Percentiles rank a stretch among this genome's conserved stretches.
These are phyloP conservation scores for Capronia coronata DNA, from an alignment of 2,329 filamentous ascomycete species.

Conservation along the genomic window DNA sequence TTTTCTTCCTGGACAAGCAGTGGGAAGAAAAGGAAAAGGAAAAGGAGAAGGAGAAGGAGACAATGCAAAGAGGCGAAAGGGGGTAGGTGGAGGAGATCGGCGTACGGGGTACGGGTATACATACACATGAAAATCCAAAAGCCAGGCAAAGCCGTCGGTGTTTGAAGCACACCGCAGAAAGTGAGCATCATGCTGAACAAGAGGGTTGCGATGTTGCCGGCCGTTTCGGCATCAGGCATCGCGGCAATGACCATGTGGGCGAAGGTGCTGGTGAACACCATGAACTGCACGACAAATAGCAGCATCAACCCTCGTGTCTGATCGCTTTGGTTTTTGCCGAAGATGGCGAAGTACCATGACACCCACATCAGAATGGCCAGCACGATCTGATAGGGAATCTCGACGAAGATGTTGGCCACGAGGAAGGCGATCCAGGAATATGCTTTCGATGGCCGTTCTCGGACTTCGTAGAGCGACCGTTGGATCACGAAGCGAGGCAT, in stretches of 20 bases:
- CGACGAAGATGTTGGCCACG: slow-evolving; percentile 60
- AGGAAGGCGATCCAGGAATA: slow-evolving; percentile 69
- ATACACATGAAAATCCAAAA: slow-evolving; percentile 59
- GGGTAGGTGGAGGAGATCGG: slow-evolving; percentile 46
- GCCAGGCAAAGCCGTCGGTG: slow-evolving; percentile 51
- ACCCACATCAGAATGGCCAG: slow-evolving; percentile 61
- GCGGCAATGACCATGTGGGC: slow-evolving; percentile 76
- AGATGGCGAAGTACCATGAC: slow-evolving; percentile 67
- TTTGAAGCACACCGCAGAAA: slow-evolving; percentile 66
- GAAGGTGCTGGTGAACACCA: slow-evolving; percentile 66
- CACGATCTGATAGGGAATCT: slow-evolving; percentile 65
- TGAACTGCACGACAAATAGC: slow-evolving; percentile 66
- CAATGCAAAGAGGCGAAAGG: too few species aligned
- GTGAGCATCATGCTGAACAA: slow-evolving; percentile 66
- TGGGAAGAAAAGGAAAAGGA: too few species aligned
- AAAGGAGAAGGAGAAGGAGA: too few species aligned
- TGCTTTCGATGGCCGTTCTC: slow-evolving; percentile 64
- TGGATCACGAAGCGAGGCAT: slow-evolving; percentile 61
- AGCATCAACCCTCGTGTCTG: slow-evolving; percentile 33
- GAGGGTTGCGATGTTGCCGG: slow-evolving; percentile 68
- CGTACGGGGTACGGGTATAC: not conserved
- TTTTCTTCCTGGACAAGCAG: too few species aligned
- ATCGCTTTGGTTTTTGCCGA: slow-evolving; percentile 54
- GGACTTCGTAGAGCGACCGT: slow-evolving; percentile 59
- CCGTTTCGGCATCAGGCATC: slow-evolving; percentile 60